These are phyloP conservation scores for Psilocybe azurescens DNA, from an alignment of 768 basidiomycete species.

Conservation along the genomic window DNA sequence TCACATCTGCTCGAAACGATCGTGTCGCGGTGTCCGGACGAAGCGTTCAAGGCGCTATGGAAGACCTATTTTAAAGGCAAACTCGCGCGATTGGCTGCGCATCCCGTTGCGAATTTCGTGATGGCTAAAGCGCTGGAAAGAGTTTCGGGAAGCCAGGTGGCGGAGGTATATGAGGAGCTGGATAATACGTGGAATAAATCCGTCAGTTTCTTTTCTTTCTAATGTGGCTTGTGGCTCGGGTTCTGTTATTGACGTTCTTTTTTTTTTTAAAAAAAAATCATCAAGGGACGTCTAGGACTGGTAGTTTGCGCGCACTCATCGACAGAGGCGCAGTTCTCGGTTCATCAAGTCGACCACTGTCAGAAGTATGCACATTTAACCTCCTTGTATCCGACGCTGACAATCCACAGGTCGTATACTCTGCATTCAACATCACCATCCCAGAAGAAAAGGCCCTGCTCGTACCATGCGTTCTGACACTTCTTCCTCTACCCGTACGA, in stretches of 20 bases:
- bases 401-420: slow-evolving; percentile 55
- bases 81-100: slow-evolving; percentile 72
- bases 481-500: slow-evolving; percentile 56
- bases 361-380: slow-evolving; percentile 54
- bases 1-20: slow-evolving; percentile 91
- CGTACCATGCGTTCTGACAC: slow-evolving; percentile 70
- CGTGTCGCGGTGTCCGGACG: slow-evolving; percentile 62
- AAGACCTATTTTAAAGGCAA: slow-evolving; percentile 76
- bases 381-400: not conserved
- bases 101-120: slow-evolving; percentile 96
- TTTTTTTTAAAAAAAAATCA: slow-evolving; percentile 9
- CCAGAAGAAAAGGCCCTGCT: slow-evolving; percentile 57
- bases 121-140: slow-evolving; percentile 79
- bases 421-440: slow-evolving; percentile 59
- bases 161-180: slow-evolving; percentile 63
- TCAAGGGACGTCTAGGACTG: slow-evolving; percentile 72
- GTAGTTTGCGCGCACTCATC: slow-evolving; percentile 77
- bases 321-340: slow-evolving; percentile 64
- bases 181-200: slow-evolving; percentile 60
- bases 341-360: slow-evolving; percentile 51
- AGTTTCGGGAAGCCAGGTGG: slow-evolving; percentile 59
- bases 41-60: slow-evolving; percentile 77
- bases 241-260: slow-evolving; percentile 16
- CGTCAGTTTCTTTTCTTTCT: no score
- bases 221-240: no score